Evolutionary conservation across 768 basidiomycete genomes (phyloP).

Genomic region (Boletellus sp.): DNA sequence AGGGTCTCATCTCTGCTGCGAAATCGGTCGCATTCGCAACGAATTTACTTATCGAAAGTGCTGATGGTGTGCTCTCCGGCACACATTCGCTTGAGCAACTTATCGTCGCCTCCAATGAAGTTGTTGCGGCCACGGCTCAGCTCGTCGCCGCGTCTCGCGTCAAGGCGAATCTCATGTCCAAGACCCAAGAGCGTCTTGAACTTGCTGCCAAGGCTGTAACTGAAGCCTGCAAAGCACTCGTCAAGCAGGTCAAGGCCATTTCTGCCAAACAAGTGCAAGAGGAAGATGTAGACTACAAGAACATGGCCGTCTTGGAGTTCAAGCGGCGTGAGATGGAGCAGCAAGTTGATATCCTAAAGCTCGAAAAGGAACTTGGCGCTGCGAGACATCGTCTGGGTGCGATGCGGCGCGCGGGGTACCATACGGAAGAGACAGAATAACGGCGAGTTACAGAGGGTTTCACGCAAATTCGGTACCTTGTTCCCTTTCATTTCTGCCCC

Average conservation of each 20-base stretch:
- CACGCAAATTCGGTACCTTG: not conserved
- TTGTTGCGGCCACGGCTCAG: conserved; percentile 94
- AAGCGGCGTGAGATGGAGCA: conserved; percentile 99
- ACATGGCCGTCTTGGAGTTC: conserved; percentile 93
- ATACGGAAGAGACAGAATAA: conserved; percentile 78
- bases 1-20: conserved; percentile 96
- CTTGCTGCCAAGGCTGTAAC: conserved; percentile 96
- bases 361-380: conserved; percentile 93
- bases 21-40: conserved; percentile 98
- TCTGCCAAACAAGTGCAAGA: conserved; percentile 77
- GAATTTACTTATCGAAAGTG: conserved; percentile 91
- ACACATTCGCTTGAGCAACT: conserved; percentile 97
- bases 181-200: conserved; percentile 95
- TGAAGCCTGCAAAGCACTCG: conserved; percentile 94
- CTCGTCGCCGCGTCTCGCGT: conserved; percentile 98
- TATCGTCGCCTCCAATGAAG: conserved; percentile 99
- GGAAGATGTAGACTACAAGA: conserved; percentile 81
- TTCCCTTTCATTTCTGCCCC: conserved; percentile 8
- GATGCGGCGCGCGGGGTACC: conserved; percentile 88
- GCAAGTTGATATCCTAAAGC: conserved; percentile 94
- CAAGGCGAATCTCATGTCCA: conserved; percentile 97
- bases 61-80: conserved; percentile 95
- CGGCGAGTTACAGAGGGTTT: not conserved
- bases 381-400: conserved; percentile 77
- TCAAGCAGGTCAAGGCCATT: conserved; percentile 93